Evolutionary conservation across 345 rosid species (phyloP).

Genomic region (Reutealis trisperma): DNA sequence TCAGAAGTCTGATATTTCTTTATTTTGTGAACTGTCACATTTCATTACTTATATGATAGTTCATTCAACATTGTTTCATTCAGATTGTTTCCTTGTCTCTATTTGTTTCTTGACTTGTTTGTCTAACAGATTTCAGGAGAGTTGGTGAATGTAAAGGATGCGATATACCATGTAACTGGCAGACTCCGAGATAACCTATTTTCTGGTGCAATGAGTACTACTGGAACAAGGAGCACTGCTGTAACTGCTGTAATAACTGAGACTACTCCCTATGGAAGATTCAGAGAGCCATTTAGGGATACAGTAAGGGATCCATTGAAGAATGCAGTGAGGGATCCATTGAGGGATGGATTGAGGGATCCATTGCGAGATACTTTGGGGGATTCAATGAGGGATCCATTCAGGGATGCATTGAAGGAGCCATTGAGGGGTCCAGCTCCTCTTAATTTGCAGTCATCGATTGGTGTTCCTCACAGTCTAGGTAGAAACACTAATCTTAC

Average conservation of each 20-base stretch:
- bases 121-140: slow-evolving; percentile 78
- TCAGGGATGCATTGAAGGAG: slow-evolving; percentile 11
- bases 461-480: slow-evolving; percentile 42
- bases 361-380: slow-evolving; percentile 10
- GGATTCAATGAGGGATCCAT: slow-evolving; percentile 4
- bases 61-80: not conserved
- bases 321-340: slow-evolving; percentile 3
- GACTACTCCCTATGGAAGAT: slow-evolving; percentile 44
- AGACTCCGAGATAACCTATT: slow-evolving; percentile 72
- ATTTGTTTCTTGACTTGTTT: slow-evolving; percentile 16
- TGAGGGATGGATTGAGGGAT: slow-evolving; percentile 15
- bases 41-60: not conserved
- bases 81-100: not conserved
- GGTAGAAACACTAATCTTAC: slow-evolving; percentile 35
- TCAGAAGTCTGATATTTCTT: not conserved
- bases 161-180: slow-evolving; percentile 74
- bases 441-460: slow-evolving; percentile 32
- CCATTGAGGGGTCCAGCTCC: slow-evolving; percentile 38
- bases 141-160: slow-evolving; percentile 67
- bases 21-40: not conserved
- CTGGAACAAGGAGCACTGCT: slow-evolving; percentile 45
- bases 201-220: slow-evolving; percentile 45
- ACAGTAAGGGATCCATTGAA: slow-evolving; percentile 8
- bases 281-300: slow-evolving; percentile 17
- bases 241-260: slow-evolving; percentile 50